Evolutionary conservation across 805 yeast genomes (phyloP).

Genomic region (Spathaspora hagerdaliae): DNA sequence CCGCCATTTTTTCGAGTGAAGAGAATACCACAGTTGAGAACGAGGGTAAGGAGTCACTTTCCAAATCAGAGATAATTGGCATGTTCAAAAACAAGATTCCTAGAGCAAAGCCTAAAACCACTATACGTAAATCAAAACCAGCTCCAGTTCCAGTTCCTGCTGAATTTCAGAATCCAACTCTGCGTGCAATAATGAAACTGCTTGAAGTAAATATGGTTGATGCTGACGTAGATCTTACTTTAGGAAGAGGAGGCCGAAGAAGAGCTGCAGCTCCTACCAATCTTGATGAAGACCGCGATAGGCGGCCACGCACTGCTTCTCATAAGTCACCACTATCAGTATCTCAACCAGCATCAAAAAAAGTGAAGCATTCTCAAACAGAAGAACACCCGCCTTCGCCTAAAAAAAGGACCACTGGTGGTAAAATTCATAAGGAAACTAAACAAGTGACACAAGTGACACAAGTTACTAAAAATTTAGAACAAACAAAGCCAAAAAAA

Average conservation of each 20-base stretch:
- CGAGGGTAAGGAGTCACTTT: constrained; percentile 4
- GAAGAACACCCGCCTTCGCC: neutral
- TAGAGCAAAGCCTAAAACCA: neutral
- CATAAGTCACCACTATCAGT: neutral
- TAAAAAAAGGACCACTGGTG: neutral
- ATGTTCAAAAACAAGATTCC: constrained; percentile 13
- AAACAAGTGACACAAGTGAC: too few species aligned
- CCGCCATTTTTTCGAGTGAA: neutral
- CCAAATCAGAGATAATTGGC: constrained; percentile 15
- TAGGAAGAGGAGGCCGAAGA: neutral
- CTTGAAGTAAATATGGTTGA: constrained; percentile 5
- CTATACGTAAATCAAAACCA: too few species aligned
- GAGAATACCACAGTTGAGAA: neutral
- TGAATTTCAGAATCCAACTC: neutral
- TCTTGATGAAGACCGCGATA: neutral
- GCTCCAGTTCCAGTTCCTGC: neutral
- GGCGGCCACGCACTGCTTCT: neutral
- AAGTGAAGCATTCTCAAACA: neutral
- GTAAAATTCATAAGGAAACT: neutral
- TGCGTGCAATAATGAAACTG: neutral
- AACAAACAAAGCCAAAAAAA: neutral
- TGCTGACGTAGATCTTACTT: constrained; percentile 1
- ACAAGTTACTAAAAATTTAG: neutral
- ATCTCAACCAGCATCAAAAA: neutral
- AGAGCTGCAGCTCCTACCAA: neutral